A percentile compares a stretch with the other conserved stretches of the same genome.
Evolutionary conservation across 805 yeast species (phyloP).

Genomic region (Ogataea allantospora): DNA sequence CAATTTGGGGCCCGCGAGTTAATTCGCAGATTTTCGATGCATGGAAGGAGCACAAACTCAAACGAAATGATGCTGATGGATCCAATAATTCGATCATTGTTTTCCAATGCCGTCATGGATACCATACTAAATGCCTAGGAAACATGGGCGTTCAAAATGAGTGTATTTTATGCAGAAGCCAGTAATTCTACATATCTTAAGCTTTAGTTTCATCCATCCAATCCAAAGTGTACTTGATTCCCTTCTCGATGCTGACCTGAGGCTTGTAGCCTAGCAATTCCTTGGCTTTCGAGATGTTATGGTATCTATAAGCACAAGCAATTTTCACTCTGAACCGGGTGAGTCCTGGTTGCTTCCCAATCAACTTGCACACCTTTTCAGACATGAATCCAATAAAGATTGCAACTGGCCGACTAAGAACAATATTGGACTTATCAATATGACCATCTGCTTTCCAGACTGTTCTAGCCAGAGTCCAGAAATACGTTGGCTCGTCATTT

Average conservation of each 20-base stretch:
- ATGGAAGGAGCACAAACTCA: conserved; percentile 50
- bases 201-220: conserved; percentile 77
- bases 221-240: conserved; percentile 73
- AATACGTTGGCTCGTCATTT: conserved; percentile 91
- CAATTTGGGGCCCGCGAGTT: conserved; percentile 67
- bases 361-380: conserved; percentile 64
- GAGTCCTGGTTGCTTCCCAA: conserved; percentile 86
- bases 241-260: conserved; percentile 70
- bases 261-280: conserved; percentile 76
- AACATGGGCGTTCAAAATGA: conserved; percentile 40
- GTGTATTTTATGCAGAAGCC: conserved; percentile 43
- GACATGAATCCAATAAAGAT: conserved; percentile 77
- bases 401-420: conserved; percentile 72
- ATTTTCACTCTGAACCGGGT: conserved; percentile 93
- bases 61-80: conserved; percentile 12
- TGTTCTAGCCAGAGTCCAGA: conserved; percentile 95
- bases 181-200: conserved; percentile 5
- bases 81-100: conserved; percentile 39
- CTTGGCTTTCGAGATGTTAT: conserved; percentile 87
- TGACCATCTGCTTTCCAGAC: conserved; percentile 97
- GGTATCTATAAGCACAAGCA: conserved; percentile 91
- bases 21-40: conserved; percentile 46
- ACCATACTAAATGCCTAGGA: conserved; percentile 56
- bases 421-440: conserved; percentile 66
- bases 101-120: conserved; percentile 67